phyloP scores from a whole-genome alignment of 2,329 filamentous ascomycete genomes.

The Fusarium hostae region DNA sequence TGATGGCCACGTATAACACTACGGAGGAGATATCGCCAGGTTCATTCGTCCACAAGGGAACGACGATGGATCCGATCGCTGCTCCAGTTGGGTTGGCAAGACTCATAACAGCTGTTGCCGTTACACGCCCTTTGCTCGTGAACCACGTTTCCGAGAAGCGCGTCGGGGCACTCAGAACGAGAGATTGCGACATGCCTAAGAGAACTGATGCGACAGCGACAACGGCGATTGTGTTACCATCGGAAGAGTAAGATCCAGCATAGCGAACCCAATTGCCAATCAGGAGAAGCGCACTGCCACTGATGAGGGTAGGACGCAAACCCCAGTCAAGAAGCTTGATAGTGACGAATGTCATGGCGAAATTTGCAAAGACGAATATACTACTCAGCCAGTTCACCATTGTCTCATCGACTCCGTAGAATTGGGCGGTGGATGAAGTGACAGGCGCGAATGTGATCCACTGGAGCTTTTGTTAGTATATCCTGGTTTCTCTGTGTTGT shows the following conservation, averaged over 20 bases:
- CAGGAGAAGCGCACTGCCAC: neutral
- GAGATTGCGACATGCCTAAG: neutral
- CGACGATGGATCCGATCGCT: neutral
- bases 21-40: neutral
- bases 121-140: neutral
- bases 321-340: neutral
- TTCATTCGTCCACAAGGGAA: neutral
- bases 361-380: neutral
- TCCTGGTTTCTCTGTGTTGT: accelerated
- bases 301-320: neutral
- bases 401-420: accelerated
- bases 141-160: neutral
- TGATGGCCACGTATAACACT: accelerated
- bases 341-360: neutral
- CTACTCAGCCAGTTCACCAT: neutral
- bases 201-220: neutral
- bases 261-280: neutral
- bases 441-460: neutral
- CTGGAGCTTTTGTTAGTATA: neutral
- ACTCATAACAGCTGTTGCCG: neutral
- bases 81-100: neutral
- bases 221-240: neutral
- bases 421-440: neutral
- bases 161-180: neutral
- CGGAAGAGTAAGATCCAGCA: neutral